A percentile compares a stretch with the other conserved stretches of the same genome.
Conservation (phyloP, 805 yeast genomes). For the Clavispora vitiphila region DNA sequence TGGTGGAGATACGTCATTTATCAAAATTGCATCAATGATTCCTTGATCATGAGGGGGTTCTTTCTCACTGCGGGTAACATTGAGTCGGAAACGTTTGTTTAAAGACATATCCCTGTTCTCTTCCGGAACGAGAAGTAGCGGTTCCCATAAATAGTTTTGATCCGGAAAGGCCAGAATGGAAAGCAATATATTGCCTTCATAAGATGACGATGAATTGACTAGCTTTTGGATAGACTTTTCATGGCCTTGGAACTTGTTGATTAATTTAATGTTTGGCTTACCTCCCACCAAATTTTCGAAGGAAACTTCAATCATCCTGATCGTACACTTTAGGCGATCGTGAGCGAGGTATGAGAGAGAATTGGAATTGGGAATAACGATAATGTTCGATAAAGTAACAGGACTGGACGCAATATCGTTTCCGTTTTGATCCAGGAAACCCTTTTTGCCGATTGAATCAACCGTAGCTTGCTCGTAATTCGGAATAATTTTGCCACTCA, state of each 20-base stretch:
- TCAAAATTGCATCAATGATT: constrained; percentile 29
- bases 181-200: constrained; percentile 24
- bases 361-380: background rate
- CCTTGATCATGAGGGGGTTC: constrained; percentile 13
- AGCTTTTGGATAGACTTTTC: constrained; percentile 69
- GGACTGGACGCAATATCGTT: background rate
- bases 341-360: constrained; percentile 25
- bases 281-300: constrained; percentile 7
- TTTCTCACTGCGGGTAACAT: constrained; percentile 13
- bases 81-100: constrained; percentile 30
- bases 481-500: constrained; percentile 7
- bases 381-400: background rate
- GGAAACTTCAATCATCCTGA: constrained; percentile 22
- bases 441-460: background rate
- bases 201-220: constrained; percentile 49
- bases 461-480: background rate
- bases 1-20: constrained; percentile 25
- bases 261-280: constrained; percentile 7
- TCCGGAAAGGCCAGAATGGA: constrained; percentile 36
- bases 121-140: constrained; percentile 20
- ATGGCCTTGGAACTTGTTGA: constrained; percentile 75
- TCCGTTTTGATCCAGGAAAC: background rate
- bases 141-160: constrained; percentile 41
- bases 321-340: constrained; percentile 32
- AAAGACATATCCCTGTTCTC: constrained; percentile 19